Base-by-base conservation (phyloP, 2,329 filamentous ascomycete species). In the Fusarium chlamydosporum region DNA sequence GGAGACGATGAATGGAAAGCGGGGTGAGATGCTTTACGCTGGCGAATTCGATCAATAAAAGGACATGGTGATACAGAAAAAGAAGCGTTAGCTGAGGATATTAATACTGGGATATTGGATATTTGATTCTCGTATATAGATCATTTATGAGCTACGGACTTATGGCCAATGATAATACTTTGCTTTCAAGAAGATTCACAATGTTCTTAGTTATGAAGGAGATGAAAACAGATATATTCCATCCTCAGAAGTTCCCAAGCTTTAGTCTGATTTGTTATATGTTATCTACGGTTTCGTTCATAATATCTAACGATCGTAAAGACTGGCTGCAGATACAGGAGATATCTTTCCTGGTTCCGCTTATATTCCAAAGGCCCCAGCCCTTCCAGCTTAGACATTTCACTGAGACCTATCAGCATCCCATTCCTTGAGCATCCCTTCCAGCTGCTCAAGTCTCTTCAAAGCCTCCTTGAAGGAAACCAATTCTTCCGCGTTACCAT, bases 381-480 rank as follows among this genome's bases (percentile, higher is more conserved):
- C 23, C 23, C 6, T 23, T 23, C 23, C 23, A 6, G 23, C 23
- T 23, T 6, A 23, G 23, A 23, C 4, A 6, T 6, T 6, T 35
- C 38, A 67, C 35, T 38, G 29, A 10, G 63, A 33, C 4, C 2
- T 23, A 3, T 70, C 67, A 11, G 35, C 13, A 41, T 70, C 67
- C 67, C 67, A 67, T n/a, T 60, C 54, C 0, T 53, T 54, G 2
- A 80, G 50, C 2, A 80, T 11, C 0, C 37, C 73, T 52, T 84
- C 81, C 29, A 87, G 61, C 75, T 85, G 79, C 71, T 79, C 75
- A 72, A 86, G 84, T n/a, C 85, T 61, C 15, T 65, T n/a, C 27
- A 84, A 68, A 1, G 84, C 85, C 56, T 81, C 78, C 0, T 75
- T 74, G 65, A 85, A 81, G 0, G 78, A 79, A 7, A 78, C 73